A percentile compares a stretch with the other conserved stretches of the same genome.
phyloP scores from a whole-genome alignment of 2,329 filamentous ascomycete genomes.

The Fusarium sterilihyphosum region DNA sequence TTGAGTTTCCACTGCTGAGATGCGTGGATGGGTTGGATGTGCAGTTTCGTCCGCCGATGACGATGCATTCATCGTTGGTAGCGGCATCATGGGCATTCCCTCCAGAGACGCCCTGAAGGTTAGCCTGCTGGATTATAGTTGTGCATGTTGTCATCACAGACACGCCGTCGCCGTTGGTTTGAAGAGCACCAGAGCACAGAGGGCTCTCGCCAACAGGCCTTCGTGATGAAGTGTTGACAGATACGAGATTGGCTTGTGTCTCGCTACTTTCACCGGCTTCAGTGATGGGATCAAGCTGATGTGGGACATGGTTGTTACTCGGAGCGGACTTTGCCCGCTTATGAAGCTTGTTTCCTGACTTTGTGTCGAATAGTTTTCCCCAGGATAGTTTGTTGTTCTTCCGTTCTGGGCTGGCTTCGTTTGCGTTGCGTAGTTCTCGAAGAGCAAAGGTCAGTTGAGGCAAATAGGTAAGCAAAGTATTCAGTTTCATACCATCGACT shows the following conservation, averaged over 20 bases:
- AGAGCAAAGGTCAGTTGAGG: background rate
- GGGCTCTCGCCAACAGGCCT: background rate
- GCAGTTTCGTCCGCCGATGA: background rate
- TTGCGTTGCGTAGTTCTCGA: background rate
- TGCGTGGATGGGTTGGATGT: background rate
- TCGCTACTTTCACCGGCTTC: conserved; percentile 6
- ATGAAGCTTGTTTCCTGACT: conserved; percentile 25
- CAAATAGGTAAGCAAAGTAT: background rate
- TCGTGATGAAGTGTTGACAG: too few relatives aligned
- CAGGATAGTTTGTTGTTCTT: background rate
- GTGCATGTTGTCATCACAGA: conserved; percentile 5
- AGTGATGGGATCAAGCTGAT: background rate
- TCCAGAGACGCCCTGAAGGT: background rate
- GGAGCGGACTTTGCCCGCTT: conserved; percentile 24
- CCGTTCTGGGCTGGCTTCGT: background rate
- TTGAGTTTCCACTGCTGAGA: background rate
- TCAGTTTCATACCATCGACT: conserved; percentile 4
- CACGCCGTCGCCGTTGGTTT: background rate
- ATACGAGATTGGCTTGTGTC: background rate
- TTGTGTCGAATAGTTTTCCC: conserved; percentile 18
- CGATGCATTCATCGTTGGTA: background rate
- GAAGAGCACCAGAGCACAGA: background rate
- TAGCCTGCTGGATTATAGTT: background rate
- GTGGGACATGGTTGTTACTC: background rate
- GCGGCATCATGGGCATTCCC: background rate